phyloP scores from a whole-genome alignment of 352 stramenopile species.

The Hyaloperonospora arabidopsidis region DNA sequence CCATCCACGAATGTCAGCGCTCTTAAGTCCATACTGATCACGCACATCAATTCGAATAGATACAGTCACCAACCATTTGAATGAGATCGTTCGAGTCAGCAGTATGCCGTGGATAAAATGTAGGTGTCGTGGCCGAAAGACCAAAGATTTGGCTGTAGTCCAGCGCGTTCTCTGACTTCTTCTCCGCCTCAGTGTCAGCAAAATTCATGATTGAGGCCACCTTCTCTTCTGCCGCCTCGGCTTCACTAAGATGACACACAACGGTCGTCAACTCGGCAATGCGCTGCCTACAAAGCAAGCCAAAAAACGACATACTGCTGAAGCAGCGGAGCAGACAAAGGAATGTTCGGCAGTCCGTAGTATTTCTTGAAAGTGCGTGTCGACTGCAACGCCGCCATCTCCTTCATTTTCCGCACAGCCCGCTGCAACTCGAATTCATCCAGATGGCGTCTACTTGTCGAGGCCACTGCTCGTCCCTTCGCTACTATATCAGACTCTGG shows the following conservation, averaged over 20 bases:
- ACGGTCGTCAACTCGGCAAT: background rate
- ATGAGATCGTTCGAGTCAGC: conserved; percentile 27
- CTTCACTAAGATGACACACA: conserved; percentile 5
- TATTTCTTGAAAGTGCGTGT: conserved; percentile 26
- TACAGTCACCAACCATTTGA: conserved; percentile 19
- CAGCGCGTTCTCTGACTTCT: conserved; percentile 1
- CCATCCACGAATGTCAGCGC: background rate
- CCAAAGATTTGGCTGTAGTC: conserved; percentile 23
- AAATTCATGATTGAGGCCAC: background rate
- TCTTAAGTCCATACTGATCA: background rate
- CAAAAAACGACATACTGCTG: conserved; percentile 1
- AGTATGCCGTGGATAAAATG: conserved; percentile 31
- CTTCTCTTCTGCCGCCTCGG: conserved; percentile 11
- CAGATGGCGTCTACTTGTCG: conserved; percentile 19
- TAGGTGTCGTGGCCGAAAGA: conserved; percentile 35
- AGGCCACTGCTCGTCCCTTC: conserved; percentile 20
- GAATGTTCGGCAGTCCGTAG: conserved; percentile 25
- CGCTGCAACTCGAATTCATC: background rate
- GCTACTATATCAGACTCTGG: background rate
- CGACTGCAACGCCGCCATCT: background rate
- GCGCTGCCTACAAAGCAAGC: background rate
- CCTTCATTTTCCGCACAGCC: conserved; percentile 1
- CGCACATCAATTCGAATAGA: conserved; percentile 1
- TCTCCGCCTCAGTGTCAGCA: conserved; percentile 1
- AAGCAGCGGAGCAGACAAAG: background rate